Conservation (phyloP, 2,329 filamentous ascomycete genomes). For the Aspergillus fumigatus region DNA sequence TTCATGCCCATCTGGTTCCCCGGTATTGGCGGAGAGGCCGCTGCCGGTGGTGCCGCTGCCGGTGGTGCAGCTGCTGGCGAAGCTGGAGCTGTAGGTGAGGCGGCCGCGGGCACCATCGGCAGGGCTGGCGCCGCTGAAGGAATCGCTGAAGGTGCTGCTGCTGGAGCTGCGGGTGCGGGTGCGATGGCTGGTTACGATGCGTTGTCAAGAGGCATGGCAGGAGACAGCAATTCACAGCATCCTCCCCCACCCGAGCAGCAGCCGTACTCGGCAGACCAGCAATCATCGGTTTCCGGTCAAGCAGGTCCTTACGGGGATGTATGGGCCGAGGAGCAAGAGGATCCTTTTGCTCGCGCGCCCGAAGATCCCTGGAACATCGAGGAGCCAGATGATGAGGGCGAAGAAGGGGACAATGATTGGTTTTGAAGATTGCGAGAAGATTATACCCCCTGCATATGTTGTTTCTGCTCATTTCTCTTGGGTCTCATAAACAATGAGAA, state of each 20-base stretch:
- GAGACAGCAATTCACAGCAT: constrained; percentile 17
- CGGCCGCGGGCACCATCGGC: constrained; percentile 33
- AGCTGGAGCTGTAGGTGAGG: constrained; percentile 34
- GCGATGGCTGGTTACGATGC: constrained; percentile 61
- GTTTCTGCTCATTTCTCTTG: not conserved
- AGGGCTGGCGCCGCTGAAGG: constrained; percentile 40
- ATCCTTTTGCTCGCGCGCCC: not conserved
- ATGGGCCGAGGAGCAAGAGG: constrained; percentile 22
- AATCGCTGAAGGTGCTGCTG: constrained; percentile 34
- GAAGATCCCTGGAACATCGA: constrained; percentile 18
- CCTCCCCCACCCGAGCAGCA: constrained; percentile 14
- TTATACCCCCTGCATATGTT: not conserved
- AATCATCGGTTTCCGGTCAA: constrained; percentile 13
- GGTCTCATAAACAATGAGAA: not conserved
- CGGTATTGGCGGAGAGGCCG: constrained; percentile 38
- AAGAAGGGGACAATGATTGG: constrained; percentile 23
- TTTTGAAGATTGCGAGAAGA: constrained; percentile 14
- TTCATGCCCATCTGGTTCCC: constrained; percentile 53
- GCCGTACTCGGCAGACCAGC: constrained; percentile 12
- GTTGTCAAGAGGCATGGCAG: constrained; percentile 51
- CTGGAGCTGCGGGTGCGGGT: constrained; percentile 51
- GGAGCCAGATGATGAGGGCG: constrained; percentile 15
- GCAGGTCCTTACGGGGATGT: constrained; percentile 21
- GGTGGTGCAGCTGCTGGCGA: constrained; percentile 37
- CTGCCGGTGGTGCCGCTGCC: constrained; percentile 37